Evolutionary conservation across 2,329 filamentous ascomycete species (phyloP).

Genomic region (Epicoccum nigrum): DNA sequence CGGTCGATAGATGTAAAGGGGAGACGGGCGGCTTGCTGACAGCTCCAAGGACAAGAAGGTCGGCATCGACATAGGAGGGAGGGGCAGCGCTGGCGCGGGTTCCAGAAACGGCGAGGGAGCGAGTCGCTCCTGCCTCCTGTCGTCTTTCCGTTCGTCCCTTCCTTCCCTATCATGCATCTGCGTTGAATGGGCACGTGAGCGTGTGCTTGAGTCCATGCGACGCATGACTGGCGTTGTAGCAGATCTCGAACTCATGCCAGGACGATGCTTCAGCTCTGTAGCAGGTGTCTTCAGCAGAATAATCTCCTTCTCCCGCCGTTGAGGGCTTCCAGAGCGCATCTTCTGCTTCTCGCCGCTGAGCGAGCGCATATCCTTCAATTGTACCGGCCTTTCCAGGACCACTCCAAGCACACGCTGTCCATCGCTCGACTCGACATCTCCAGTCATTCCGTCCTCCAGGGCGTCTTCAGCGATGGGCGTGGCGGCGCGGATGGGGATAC

Average conservation of each 20-base stretch:
- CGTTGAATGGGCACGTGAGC: slow-evolving; percentile 37
- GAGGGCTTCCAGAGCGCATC: slow-evolving; percentile 12
- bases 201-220: slow-evolving; percentile 41
- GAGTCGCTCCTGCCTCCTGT: slow-evolving; percentile 24
- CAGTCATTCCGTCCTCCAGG: slow-evolving; percentile 29
- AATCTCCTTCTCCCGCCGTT: slow-evolving; percentile 35
- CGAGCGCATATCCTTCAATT: slow-evolving; percentile 14
- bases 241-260: slow-evolving; percentile 42
- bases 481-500: slow-evolving; percentile 57
- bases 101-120: slow-evolving; percentile 50
- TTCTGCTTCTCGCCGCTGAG: slow-evolving; percentile 5
- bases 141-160: slow-evolving; percentile 10
- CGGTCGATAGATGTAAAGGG: slow-evolving; percentile 67
- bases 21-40: slow-evolving; percentile 64
- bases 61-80: slow-evolving; percentile 67
- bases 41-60: slow-evolving; percentile 71
- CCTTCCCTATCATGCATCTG: slow-evolving; percentile 32
- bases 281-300: slow-evolving; percentile 39
- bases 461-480: slow-evolving; percentile 47
- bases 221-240: slow-evolving; percentile 47
- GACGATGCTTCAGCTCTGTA: slow-evolving; percentile 36
- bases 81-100: slow-evolving; percentile 58
- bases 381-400: slow-evolving; percentile 29
- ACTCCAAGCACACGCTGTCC: slow-evolving; percentile 28
- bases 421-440: slow-evolving; percentile 22